phyloP scores from a whole-genome alignment of 2,329 filamentous ascomycete genomes.

The Tolypocladium nubicola region DNA sequence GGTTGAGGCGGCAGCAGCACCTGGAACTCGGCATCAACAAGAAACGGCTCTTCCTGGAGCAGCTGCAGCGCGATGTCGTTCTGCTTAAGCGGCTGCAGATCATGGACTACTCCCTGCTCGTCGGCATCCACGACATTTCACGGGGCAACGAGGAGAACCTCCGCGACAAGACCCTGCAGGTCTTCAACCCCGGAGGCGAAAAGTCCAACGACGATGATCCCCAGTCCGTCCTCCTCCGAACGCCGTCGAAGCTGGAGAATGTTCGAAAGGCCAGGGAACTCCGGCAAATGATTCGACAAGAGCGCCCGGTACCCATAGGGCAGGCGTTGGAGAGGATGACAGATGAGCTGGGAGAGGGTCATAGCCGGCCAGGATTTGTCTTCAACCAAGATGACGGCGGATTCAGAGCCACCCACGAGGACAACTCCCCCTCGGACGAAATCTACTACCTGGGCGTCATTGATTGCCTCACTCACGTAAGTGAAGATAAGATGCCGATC shows the following conservation, averaged over 20 bases:
- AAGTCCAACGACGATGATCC: slow-evolving; percentile 43
- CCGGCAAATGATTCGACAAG: slow-evolving; percentile 82
- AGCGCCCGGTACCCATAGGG: slow-evolving; percentile 88
- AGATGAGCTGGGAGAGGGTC: slow-evolving; percentile 69
- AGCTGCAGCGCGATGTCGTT: slow-evolving; percentile 78
- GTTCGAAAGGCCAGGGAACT: slow-evolving; percentile 84
- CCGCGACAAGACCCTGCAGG: slow-evolving; percentile 76
- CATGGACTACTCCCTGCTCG: slow-evolving; percentile 95
- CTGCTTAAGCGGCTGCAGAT: slow-evolving; percentile 83
- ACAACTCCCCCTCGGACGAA: slow-evolving; percentile 74
- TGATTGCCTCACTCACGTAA: slow-evolving; percentile 92
- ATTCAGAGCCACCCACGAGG: slow-evolving; percentile 84
- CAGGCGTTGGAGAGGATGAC: slow-evolving; percentile 79
- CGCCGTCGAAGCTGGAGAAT: slow-evolving; percentile 87
- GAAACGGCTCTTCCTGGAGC: slow-evolving; percentile 77
- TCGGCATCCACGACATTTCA: slow-evolving; percentile 85
- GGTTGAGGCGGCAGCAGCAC: slow-evolving; percentile 75
- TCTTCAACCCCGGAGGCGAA: slow-evolving; percentile 84
- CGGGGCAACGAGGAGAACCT: slow-evolving; percentile 94
- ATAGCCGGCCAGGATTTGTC: slow-evolving; percentile 59
- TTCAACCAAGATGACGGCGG: slow-evolving; percentile 95
- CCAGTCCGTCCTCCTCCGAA: slow-evolving; percentile 64
- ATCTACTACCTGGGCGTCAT: slow-evolving; percentile 98
- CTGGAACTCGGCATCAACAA: slow-evolving; percentile 84
- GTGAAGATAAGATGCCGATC: slow-evolving; percentile 21